Evolutionary conservation across 306 rosid genomes (phyloP), one percentile per base, ranked within the genome.

Genomic region (Prunus mume): DNA sequence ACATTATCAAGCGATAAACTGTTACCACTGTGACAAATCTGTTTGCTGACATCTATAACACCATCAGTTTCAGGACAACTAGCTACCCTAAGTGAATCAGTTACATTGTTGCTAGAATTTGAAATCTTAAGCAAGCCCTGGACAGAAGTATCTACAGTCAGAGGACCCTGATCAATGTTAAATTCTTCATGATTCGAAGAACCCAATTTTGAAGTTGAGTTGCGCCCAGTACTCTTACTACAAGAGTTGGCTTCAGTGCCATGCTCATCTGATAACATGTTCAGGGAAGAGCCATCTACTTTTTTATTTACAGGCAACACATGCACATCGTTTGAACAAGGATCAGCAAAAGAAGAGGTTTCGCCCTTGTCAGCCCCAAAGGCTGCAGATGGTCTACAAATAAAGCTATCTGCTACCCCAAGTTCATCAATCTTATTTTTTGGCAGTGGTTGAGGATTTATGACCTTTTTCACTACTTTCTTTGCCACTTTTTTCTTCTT

Each of bases 401-500:
- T 51, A 55, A 45, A 55, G 67, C 74, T 66, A 74, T 77, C 81
- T 54, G 73, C 66, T 72, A 68, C 55, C 72, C 70, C 69, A 12
- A 76, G 79, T 79, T 78, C 79, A 73, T 51, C 80, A 65, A 15
- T 70, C 32, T 41, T 73, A 58, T 78, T 81, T 56, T 73, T 77
- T 6, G 74, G 63, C 52, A 22, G 70, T 3, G 87, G 81, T 47
- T 30, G 83, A 66, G 83, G 80, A 25, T 84, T 88, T 41, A 15
- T 61, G 57, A 76, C 90, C 83, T 80, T 89, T 83, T 88, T 92
- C 81, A 87, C 96, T 74, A 81, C 64, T 85, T 80, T 95, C 83
- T 89, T 92, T 66, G 89, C 87, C 57, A 87, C 46, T 80, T 80
- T 92, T 77, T 85, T 90, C 96, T 88, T 95, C 90, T 84, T 90